Conservation (phyloP, 352 stramenopile species). For the Chloridella minuta region DNA sequence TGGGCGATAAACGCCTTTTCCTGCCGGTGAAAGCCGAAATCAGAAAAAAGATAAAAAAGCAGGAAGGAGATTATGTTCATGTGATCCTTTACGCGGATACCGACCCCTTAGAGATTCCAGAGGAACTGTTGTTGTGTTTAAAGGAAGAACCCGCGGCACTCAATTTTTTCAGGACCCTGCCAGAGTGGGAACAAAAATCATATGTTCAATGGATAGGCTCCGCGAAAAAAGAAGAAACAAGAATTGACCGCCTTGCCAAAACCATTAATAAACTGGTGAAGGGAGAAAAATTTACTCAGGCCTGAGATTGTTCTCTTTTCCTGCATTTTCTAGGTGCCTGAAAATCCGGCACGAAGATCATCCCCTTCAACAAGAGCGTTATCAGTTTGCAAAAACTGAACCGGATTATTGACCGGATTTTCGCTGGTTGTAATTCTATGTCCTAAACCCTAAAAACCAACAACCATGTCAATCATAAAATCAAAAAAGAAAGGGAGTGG, state of each 20-base stretch:
- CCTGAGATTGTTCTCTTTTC: too few species aligned
- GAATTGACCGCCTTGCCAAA: neutral
- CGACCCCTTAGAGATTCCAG: neutral
- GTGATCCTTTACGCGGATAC: neutral
- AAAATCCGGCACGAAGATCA: too few species aligned
- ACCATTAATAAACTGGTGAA: neutral
- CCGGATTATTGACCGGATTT: too few species aligned
- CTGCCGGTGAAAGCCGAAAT: neutral
- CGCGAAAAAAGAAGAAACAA: neutral
- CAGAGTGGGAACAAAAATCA: neutral
- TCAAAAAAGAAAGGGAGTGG: too few species aligned
- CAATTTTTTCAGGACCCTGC: neutral
- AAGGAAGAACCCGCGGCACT: neutral
- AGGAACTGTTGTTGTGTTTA: neutral
- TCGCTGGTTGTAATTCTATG: too few species aligned
- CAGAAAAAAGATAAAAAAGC: neutral
- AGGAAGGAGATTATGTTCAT: neutral
- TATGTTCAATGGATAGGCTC: neutral
- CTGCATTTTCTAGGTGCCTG: too few species aligned
- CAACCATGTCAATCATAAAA: too few species aligned
- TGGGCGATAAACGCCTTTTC: neutral
- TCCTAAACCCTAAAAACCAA: too few species aligned
- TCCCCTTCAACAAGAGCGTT: too few species aligned
- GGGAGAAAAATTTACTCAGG: too few species aligned
- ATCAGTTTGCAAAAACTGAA: too few species aligned